These are phyloP conservation scores for Clarkia xantiana DNA, from an alignment of 345 rosid genomes.

Conservation along the genomic window DNA sequence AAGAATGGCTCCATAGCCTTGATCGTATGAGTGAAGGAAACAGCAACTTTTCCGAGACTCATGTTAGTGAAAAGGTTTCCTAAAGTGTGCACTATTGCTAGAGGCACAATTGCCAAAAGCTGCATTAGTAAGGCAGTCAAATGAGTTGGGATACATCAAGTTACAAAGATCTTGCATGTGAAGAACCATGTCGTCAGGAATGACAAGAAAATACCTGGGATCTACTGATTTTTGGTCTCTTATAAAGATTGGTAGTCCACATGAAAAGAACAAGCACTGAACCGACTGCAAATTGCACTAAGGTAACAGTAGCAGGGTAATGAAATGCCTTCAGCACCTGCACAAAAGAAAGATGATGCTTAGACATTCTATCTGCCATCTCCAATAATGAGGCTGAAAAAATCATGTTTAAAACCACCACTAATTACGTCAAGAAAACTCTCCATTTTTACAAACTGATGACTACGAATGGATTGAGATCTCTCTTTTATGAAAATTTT, in stretches of 20 bases:
- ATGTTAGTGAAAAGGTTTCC: conserved; percentile 92
- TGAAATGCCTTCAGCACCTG: conserved; percentile 82
- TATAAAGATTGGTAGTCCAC: conserved; percentile 73
- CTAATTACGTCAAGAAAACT: too few species aligned
- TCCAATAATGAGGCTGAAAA: too few species aligned
- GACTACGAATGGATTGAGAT: too few species aligned
- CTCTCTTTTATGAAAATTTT: too few species aligned
- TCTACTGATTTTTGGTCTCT: conserved; percentile 55
- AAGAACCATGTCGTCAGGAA: neutral
- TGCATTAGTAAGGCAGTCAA: conserved; percentile 13
- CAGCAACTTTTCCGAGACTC: too few species aligned
- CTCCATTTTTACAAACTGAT: too few species aligned
- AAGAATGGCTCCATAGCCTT: too few species aligned
- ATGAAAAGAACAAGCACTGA: conserved; percentile 44
- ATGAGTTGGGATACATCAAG: neutral
- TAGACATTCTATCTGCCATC: too few species aligned
- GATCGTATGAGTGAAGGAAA: too few species aligned
- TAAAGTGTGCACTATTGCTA: conserved; percentile 70
- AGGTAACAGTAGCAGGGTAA: conserved; percentile 57
- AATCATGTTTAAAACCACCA: too few species aligned
- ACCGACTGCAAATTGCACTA: conserved; percentile 69
- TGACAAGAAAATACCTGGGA: conserved; percentile 28
- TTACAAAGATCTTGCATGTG: neutral
- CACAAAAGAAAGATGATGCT: too few species aligned
- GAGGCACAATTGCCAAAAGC: conserved; percentile 73